Base-by-base conservation (phyloP, 2,329 filamentous ascomycete species). In the Calonectria pteridis region DNA sequence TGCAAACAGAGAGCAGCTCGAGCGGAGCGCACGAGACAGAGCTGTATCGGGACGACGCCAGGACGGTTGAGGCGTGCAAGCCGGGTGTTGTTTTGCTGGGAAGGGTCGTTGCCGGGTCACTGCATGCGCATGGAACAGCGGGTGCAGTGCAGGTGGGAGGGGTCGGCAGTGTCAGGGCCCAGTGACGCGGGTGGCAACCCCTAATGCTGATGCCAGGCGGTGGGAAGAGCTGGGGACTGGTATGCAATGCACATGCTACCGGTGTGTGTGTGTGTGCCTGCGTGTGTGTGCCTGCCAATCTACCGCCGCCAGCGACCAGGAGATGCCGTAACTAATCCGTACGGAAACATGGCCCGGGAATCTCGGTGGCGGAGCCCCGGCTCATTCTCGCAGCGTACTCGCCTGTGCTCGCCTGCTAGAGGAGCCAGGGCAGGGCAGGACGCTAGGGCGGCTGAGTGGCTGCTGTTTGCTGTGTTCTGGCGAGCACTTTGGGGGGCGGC, bases 61-160 rank as follows among this genome's bases (percentile, higher is more conserved):
- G 67, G 59, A 40, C 49, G 68, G 59, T 66, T 66, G 51, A 66
- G 68, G 59, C 68, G 68, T 20, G 35, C 62, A 49, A 49, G 35
- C 31, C 11, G 35, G 29, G 26, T 50, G 37, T 40, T 58, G 50
- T 23, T 50, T 6, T 59, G 29, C 23, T 66, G 49, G n/a, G 35
- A 6, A 13, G 43, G n/a, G 55, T 23, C 43, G 70, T 73, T 73
- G 71, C 71, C 31, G 59, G 71, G 71, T 51, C 62, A 73, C 29
- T 53, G 31, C 55, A 26, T n/a, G 31, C 35, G 37, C 69, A 71
- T 37, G 62, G 46, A 28, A 64, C 59, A 49, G 37, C 18, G 37
- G 59, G 26, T 64, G 37, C 49, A 55, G 49, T 26, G 58, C 20
- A 18, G 23, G 23, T 46, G 26, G 46, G 67, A 55, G 50, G 37